These are phyloP conservation scores for Globisporangium megalacanthum DNA, from an alignment of 352 stramenopile species.

Conservation along the genomic window DNA sequence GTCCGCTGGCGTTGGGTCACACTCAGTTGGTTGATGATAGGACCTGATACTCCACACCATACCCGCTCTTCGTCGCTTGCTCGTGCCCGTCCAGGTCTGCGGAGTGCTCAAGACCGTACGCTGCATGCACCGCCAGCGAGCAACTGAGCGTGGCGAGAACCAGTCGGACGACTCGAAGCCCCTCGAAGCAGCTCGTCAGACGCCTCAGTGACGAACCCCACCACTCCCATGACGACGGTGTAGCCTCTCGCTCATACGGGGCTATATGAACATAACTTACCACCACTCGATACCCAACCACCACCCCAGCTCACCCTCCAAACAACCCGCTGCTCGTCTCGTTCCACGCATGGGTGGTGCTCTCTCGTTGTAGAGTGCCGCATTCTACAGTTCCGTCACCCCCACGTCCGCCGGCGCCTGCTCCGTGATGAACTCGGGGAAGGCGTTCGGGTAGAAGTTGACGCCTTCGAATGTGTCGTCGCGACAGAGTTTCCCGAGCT, in stretches of 20 bases:
- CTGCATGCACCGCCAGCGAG: conserved; percentile 29
- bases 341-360: neutral
- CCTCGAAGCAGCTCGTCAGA: neutral
- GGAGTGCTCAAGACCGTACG: conserved; percentile 37
- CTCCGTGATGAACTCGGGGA: conserved; percentile 43
- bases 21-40: neutral
- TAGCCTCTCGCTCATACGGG: neutral
- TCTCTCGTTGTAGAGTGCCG: neutral
- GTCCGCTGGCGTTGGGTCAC: neutral
- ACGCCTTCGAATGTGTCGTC: conserved; percentile 94
- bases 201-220: neutral
- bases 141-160: conserved; percentile 14
- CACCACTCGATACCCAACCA: neutral
- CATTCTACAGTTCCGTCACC: conserved; percentile 9
- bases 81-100: conserved; percentile 16
- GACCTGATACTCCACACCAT: too few relatives aligned
- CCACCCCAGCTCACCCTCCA: too few relatives aligned
- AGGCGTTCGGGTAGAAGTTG: conserved; percentile 94
- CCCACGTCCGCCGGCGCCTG: neutral
- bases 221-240: neutral
- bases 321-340: too few relatives aligned
- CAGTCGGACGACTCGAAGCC: conserved; percentile 10
- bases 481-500: conserved; percentile 90
- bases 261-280: conserved; percentile 11
- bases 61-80: too few relatives aligned